These are phyloP conservation scores for Lasiosphaeria miniovina DNA, from an alignment of 495 filamentous ascomycete species.

Conservation along the genomic window DNA sequence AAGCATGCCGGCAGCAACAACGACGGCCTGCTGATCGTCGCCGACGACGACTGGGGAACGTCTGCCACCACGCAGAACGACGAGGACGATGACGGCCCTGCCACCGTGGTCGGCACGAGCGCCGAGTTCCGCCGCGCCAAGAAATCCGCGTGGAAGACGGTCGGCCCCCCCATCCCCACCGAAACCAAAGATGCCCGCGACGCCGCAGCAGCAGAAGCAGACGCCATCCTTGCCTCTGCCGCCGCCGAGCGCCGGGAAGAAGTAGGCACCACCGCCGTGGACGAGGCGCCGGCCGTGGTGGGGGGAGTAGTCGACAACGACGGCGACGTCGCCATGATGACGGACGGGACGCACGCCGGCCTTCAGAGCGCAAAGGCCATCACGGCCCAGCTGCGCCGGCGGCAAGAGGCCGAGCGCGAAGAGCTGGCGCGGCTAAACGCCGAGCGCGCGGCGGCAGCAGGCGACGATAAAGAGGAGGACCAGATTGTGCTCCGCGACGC, in stretches of 20 bases:
- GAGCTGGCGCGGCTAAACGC: constrained; percentile 41
- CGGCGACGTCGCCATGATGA: constrained; percentile 54
- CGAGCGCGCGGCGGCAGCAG: constrained; percentile 24
- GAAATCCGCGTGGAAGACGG: constrained; percentile 71
- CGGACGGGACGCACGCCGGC: constrained; percentile 79
- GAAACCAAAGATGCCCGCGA: constrained; percentile 50
- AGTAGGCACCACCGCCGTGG: constrained; percentile 50
- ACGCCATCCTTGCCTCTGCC: constrained; percentile 77
- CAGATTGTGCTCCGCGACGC: constrained; percentile 95
- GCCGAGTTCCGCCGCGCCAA: constrained; percentile 75
- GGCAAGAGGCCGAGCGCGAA: constrained; percentile 49
- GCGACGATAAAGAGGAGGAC: constrained; percentile 34
- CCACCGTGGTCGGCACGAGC: constrained; percentile 50
- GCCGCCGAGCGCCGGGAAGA: constrained; percentile 53
- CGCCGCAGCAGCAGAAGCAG: constrained; percentile 64
- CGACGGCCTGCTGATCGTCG: constrained; percentile 76
- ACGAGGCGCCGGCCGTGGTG: constrained; percentile 26
- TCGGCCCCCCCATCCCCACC: constrained; percentile 52
- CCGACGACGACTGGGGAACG: constrained; percentile 80
- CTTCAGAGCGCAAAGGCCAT: constrained; percentile 80
- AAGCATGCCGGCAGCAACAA: constrained; percentile 59
- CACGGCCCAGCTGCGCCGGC: constrained; percentile 63
- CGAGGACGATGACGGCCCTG: constrained; percentile 40
- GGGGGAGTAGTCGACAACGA: constrained; percentile 3
- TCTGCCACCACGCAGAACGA: constrained; percentile 43